Evolutionary conservation across 306 rosid genomes (phyloP).

Genomic region (Citrullus mucosospermus): DNA sequence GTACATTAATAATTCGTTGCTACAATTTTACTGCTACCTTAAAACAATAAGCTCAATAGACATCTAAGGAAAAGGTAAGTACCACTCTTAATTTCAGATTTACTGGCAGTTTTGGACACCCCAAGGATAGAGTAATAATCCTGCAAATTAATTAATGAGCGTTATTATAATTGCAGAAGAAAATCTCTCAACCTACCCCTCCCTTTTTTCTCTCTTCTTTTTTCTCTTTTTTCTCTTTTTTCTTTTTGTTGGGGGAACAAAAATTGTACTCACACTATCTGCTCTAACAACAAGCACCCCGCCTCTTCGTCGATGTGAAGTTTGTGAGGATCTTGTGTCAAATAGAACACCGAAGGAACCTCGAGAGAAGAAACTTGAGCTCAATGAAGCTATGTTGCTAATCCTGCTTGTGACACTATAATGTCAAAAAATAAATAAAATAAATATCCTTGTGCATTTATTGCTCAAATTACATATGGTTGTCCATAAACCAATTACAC

Average conservation of each 20-base stretch:
- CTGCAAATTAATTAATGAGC: slow-evolving; percentile 25
- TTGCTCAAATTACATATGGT: neutral
- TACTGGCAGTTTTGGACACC: slow-evolving; percentile 69
- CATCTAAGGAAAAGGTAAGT: slow-evolving; percentile 5
- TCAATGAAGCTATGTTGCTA: slow-evolving; percentile 34
- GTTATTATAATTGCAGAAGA: neutral
- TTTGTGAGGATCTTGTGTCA: slow-evolving; percentile 30
- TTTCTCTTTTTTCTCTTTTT: neutral
- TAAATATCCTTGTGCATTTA: neutral
- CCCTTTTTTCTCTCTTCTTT: neutral
- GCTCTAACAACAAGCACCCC: slow-evolving; percentile 74
- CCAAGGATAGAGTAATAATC: slow-evolving; percentile 89
- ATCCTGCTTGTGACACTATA: slow-evolving; percentile 47
- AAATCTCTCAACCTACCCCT: neutral
- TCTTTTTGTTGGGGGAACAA: neutral
- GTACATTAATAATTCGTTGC: neutral
- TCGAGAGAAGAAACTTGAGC: slow-evolving; percentile 48
- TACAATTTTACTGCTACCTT: neutral
- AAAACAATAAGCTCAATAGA: neutral
- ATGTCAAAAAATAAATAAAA: neutral
- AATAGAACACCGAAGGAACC: slow-evolving; percentile 37
- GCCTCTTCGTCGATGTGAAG: slow-evolving; percentile 40
- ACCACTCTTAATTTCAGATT: slow-evolving; percentile 97
- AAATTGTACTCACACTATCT: slow-evolving; percentile 47
- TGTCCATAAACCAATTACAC: neutral